Evolutionary conservation across 1,284 basidiomycete species (phyloP).

Genomic region (Acaromyces ingoldii): DNA sequence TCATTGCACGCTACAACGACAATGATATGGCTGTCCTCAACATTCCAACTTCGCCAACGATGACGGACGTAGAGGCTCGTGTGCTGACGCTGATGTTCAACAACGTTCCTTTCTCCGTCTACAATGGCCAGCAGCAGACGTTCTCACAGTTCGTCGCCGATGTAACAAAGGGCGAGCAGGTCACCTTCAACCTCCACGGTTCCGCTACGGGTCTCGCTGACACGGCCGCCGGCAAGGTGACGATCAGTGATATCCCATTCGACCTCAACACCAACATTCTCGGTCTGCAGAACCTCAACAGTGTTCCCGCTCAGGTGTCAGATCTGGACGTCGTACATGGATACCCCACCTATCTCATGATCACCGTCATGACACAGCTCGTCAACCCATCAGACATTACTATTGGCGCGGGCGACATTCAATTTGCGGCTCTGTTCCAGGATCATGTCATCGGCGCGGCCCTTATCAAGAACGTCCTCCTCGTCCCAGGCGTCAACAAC

Average conservation of each 20-base stretch:
- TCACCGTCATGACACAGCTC: conserved; percentile 58
- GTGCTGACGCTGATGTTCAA: conserved; percentile 64
- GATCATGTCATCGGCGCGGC: conserved; percentile 62
- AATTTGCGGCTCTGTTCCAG: conserved; percentile 62
- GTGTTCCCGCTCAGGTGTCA: conserved; percentile 61
- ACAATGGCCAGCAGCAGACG: conserved; percentile 39
- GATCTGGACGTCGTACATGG: conserved; percentile 68
- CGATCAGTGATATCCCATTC: conserved; percentile 61
- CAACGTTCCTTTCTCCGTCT: conserved; percentile 62
- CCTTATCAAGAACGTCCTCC: conserved; percentile 55
- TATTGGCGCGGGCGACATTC: conserved; percentile 65
- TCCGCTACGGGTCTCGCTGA: conserved; percentile 59
- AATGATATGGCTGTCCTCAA: conserved; percentile 62
- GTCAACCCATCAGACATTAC: conserved; percentile 62
- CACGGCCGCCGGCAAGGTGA: conserved; percentile 69
- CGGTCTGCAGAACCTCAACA: conserved; percentile 66
- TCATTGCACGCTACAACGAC: conserved; percentile 60
- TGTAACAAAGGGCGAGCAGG: conserved; percentile 58
- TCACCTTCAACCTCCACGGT: conserved; percentile 62
- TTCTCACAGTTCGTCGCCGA: conserved; percentile 68
- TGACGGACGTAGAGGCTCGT: conserved; percentile 63
- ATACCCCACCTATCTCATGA: conserved; percentile 65
- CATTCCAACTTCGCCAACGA: conserved; percentile 60
- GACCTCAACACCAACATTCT: conserved; percentile 62
- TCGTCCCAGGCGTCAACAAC: conserved; percentile 31